These are phyloP conservation scores for Linum usitatissimum DNA, from an alignment of 345 rosid genomes.

Conservation along the genomic window DNA sequence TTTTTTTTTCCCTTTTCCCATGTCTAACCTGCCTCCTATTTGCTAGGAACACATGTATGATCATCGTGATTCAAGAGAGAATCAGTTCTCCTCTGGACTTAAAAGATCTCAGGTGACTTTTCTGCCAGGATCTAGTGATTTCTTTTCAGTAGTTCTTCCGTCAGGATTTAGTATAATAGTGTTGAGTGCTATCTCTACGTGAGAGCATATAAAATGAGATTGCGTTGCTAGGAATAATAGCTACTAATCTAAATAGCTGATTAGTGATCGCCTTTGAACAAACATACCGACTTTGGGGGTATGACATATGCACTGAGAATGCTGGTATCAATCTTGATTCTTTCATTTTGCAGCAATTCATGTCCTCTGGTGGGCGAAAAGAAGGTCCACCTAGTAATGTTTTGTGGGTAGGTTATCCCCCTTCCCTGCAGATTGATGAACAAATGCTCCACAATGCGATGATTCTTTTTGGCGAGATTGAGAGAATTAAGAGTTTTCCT, in stretches of 20 bases:
- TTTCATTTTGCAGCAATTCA: slow-evolving; percentile 34
- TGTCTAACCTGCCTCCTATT: slow-evolving; percentile 5
- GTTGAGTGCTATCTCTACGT: too few relatives aligned
- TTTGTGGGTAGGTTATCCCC: slow-evolving; percentile 92
- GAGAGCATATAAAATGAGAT: too few relatives aligned
- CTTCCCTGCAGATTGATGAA: slow-evolving; percentile 79
- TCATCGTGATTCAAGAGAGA: slow-evolving; percentile 43
- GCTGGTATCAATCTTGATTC: not conserved
- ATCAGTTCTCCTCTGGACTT: slow-evolving; percentile 28
- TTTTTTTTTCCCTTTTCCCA: not conserved
- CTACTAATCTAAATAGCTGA: too few relatives aligned
- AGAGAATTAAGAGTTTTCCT: slow-evolving; percentile 69
- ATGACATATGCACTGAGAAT: too few relatives aligned
- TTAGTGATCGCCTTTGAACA: too few relatives aligned
- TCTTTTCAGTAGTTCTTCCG: not conserved
- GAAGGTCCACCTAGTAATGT: slow-evolving; percentile 75
- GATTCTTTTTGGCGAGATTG: slow-evolving; percentile 98
- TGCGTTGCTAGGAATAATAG: too few relatives aligned
- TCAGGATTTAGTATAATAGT: too few relatives aligned
- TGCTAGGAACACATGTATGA: slow-evolving; percentile 54
- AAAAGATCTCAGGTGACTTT: slow-evolving; percentile 47
- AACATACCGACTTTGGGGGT: too few relatives aligned
- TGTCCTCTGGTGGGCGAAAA: slow-evolving; percentile 35
- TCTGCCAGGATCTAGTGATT: not conserved
- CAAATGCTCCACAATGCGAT: slow-evolving; percentile 95